Evolutionary conservation across 2,329 filamentous ascomycete genomes (phyloP).

Genomic region (Ciborinia camelliae): DNA sequence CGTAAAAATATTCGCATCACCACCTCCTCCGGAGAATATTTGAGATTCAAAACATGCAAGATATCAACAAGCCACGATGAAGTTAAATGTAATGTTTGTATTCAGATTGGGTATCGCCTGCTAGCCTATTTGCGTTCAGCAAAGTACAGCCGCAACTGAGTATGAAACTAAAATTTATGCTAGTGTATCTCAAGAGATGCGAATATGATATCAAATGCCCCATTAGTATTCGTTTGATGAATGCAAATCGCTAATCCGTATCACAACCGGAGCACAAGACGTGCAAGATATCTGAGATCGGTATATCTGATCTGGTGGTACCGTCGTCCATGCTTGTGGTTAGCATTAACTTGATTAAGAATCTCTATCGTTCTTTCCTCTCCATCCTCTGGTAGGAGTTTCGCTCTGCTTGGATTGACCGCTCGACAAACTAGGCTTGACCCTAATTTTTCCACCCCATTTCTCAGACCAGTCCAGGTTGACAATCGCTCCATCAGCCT

Average conservation of each 20-base stretch:
- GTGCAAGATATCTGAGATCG: neutral
- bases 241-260: slow-evolving; percentile 9
- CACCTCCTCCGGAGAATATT: neutral
- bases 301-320: neutral
- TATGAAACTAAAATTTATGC: slow-evolving; percentile 13
- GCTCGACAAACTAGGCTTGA: slow-evolving; percentile 24
- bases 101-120: slow-evolving; percentile 15
- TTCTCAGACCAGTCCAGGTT: slow-evolving; percentile 38
- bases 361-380: slow-evolving; percentile 14
- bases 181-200: slow-evolving; percentile 4
- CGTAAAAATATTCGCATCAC: neutral
- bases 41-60: neutral
- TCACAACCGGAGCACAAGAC: slow-evolving; percentile 1
- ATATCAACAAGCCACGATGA: neutral
- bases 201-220: slow-evolving; percentile 4
- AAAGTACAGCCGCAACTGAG: slow-evolving; percentile 9
- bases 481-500: slow-evolving; percentile 52
- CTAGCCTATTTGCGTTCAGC: slow-evolving; percentile 9
- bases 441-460: slow-evolving; percentile 28
- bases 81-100: slow-evolving; percentile 10
- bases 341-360: neutral
- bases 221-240: slow-evolving; percentile 2
- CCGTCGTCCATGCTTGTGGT: neutral
- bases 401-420: slow-evolving; percentile 14
- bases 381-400: slow-evolving; percentile 16